Evolutionary conservation across 352 stramenopile species (phyloP), one percentile per base, ranked within the genome.

Genomic region (Phytophthora pini): DNA sequence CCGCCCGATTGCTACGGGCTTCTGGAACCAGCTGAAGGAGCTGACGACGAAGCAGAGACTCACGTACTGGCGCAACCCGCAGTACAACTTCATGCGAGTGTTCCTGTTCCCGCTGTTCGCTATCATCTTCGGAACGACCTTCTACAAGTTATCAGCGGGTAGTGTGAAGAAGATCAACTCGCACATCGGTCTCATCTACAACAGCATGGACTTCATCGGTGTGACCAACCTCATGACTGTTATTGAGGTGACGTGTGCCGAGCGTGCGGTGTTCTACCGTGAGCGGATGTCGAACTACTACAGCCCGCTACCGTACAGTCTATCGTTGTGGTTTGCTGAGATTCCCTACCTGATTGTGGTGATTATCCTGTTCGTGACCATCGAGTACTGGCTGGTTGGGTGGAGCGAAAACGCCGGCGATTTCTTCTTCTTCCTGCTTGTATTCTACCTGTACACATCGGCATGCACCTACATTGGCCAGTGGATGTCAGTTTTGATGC

Each of bases 231-330:
- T 89, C 34, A 89, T 87, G 76, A 86, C 76, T 10, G 79, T 88
- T 50, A 38, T 90, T 2, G 80, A 89, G 29, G 77, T 87, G n/a
- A 81, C 77, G n/a, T 88, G 76, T 38, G 57, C 63, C 1, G 77
- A 90, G 52, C 78, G 81, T 17, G 77, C 77, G 0, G 79, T 90
- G 52, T 90, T 78, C 61, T 90, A 90, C 68, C 76, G 77, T 31
- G 77, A 90, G 51, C 80, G 79, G 17, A 88, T 88, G 77, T 87
- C 79, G 48, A 84, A 84, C 70, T 89, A 89, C 75, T 90, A 88
- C 61, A 71, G 79, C 32, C 72, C 79, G 24, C 47, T 91, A 13
- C 71, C 79, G 17, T 91, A 88, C 77, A 81, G 61, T 61, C 43
- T 88, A 41, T 89, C 82, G 62, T 54, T 91, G 27, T 84, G 80